These are phyloP conservation scores for Huiozyma sinensis DNA, from an alignment of 805 yeast species.

Conservation along the genomic window DNA sequence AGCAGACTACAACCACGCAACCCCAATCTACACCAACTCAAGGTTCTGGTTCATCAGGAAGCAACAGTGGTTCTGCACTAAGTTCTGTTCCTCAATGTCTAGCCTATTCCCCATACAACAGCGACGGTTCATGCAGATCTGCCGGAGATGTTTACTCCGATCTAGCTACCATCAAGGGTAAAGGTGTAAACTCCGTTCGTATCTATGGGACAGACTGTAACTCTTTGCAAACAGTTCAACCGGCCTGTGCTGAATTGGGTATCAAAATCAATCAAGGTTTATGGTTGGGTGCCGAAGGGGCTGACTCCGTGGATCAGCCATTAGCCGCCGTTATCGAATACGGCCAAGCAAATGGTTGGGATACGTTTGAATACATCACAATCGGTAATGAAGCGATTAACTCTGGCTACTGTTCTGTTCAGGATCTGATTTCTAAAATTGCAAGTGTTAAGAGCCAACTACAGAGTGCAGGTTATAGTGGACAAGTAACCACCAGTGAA, in stretches of 20 bases:
- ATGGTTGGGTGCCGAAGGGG: constrained; percentile 62
- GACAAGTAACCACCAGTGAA: constrained; percentile 74
- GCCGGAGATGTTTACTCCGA: constrained; percentile 45
- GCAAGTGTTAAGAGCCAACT: constrained; percentile 49
- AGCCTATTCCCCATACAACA: constrained; percentile 70
- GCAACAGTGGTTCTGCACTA: constrained; percentile 9
- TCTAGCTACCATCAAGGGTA: constrained; percentile 42
- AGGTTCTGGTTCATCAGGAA: constrained; percentile 11
- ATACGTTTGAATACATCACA: constrained; percentile 62
- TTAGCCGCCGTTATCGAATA: constrained; percentile 43
- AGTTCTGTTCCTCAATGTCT: constrained; percentile 43
- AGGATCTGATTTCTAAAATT: constrained; percentile 57
- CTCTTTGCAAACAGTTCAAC: constrained; percentile 52
- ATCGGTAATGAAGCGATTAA: constrained; percentile 84
- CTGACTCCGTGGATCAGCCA: constrained; percentile 53
- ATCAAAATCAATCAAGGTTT: constrained; percentile 76
- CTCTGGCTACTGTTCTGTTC: constrained; percentile 47
- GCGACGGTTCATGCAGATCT: constrained; percentile 59
- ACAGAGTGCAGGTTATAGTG: constrained; percentile 61
- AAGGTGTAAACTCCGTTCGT: constrained; percentile 59
- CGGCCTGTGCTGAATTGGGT: constrained; percentile 49
- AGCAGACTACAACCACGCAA: not conserved
- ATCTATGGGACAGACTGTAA: constrained; percentile 83
- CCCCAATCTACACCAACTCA: not conserved
- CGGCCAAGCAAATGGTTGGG: constrained; percentile 53